A percentile compares a stretch with the other conserved stretches of the same genome.
Evolutionary conservation across 805 yeast species (phyloP).

Genomic region (Soucietia sequanensis): DNA sequence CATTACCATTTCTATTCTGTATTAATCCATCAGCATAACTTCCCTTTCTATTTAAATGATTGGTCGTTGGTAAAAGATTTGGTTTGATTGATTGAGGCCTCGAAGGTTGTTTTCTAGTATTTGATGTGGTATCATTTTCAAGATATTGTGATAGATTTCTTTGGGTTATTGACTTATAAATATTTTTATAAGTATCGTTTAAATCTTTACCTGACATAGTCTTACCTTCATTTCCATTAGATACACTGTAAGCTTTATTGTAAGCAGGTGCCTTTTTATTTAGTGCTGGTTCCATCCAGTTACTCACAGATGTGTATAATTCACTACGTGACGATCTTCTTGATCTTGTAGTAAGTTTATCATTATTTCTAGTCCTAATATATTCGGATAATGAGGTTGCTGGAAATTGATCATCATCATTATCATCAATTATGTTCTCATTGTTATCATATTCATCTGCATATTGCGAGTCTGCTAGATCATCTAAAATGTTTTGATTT

Average conservation of each 20-base stretch:
- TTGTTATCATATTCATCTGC: conserved; percentile 28
- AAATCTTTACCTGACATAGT: conserved; percentile 14
- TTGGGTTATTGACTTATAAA: conserved; percentile 37
- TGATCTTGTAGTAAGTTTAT: conserved; percentile 18
- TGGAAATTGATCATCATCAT: conserved; percentile 23
- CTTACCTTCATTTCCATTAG: not conserved
- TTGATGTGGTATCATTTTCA: conserved; percentile 11
- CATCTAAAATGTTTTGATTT: conserved; percentile 1
- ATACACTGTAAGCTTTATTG: conserved; percentile 1
- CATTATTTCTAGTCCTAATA: conserved; percentile 8
- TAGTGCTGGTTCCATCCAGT: conserved; percentile 53
- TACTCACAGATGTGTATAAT: conserved; percentile 42
- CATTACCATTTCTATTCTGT: conserved; percentile 3
- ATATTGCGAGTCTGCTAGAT: conserved; percentile 3
- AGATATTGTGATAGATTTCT: conserved; percentile 21
- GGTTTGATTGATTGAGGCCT: conserved; percentile 7
- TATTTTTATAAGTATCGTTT: conserved; percentile 31
- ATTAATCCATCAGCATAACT: conserved; percentile 8
- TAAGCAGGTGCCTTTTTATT: not conserved
- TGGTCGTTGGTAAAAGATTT: conserved; percentile 1
- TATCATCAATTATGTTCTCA: conserved; percentile 13
- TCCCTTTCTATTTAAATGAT: conserved; percentile 3
- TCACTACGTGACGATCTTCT: conserved; percentile 41
- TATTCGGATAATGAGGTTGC: conserved; percentile 34
- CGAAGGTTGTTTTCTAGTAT: not conserved